phyloP scores from a whole-genome alignment of 2,329 filamentous ascomycete species.

The Microsporum canis region DNA sequence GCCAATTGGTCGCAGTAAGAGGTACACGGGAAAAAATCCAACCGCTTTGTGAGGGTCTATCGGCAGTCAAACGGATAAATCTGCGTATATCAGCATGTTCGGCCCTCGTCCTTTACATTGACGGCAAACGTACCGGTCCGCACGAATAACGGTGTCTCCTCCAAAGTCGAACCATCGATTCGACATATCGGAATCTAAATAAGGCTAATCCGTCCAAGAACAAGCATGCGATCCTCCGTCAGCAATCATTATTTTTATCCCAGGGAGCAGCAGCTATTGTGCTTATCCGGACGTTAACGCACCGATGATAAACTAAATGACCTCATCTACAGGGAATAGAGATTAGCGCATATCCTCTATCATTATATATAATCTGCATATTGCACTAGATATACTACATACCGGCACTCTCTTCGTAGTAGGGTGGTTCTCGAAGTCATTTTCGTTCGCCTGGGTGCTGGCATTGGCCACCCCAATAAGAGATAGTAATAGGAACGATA shows the following conservation, averaged over 20 bases:
- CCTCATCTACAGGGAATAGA: constrained; percentile 49
- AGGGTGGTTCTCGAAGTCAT: constrained; percentile 39
- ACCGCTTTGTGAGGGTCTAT: constrained; percentile 79
- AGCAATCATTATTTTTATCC: background rate
- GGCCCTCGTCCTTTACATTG: background rate
- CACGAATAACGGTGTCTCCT: constrained; percentile 76
- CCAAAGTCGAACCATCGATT: constrained; percentile 99
- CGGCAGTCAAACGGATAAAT: constrained; percentile 85
- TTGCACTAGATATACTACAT: constrained; percentile 24
- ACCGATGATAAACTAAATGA: constrained; percentile 77
- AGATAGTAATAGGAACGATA: constrained; percentile 20
- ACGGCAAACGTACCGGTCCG: constrained; percentile 42
- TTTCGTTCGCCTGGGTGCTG: constrained; percentile 13
- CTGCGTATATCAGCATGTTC: constrained; percentile 36
- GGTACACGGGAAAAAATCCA: constrained; percentile 93
- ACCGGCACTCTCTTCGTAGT: constrained; percentile 57
- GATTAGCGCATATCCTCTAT: constrained; percentile 14
- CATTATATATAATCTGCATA: too few relatives aligned
- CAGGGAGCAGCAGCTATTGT: background rate
- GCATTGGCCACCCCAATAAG: constrained; percentile 24
- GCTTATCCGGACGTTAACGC: constrained; percentile 30
- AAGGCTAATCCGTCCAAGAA: constrained; percentile 50
- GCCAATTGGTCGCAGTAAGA: constrained; percentile 96
- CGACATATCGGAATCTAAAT: constrained; percentile 95
- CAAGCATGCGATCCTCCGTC: background rate